phyloP scores from a whole-genome alignment of 1,139 yeast species.

The Debaryomyces psychrophilus region DNA sequence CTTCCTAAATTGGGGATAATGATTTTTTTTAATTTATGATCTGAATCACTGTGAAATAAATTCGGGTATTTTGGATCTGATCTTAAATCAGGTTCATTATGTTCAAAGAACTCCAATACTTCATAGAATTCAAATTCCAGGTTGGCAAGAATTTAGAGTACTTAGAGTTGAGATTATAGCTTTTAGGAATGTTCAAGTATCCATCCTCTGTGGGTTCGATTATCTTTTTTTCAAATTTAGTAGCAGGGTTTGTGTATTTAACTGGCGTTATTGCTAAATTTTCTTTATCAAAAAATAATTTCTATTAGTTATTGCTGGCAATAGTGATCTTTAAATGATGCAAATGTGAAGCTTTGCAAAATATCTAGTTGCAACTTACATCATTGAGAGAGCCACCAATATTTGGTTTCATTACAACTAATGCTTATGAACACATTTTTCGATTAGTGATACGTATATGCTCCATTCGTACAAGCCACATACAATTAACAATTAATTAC shows the following conservation, averaged over 20 bases:
- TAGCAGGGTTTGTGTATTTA: background rate
- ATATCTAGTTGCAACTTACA: background rate
- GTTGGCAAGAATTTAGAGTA: constrained; percentile 55
- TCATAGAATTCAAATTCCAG: constrained; percentile 50
- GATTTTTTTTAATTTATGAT: constrained; percentile 32
- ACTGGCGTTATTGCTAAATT: background rate
- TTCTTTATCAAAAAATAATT: background rate
- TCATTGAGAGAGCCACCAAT: background rate
- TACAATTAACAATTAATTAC: too few species aligned
- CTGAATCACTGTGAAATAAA: constrained; percentile 42
- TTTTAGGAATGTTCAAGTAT: constrained; percentile 31
- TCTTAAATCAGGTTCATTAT: constrained; percentile 54
- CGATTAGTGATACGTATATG: background rate
- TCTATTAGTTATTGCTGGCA: background rate
- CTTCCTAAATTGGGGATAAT: constrained; percentile 67
- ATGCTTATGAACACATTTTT: background rate
- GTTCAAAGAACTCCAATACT: constrained; percentile 51
- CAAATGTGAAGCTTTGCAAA: background rate
- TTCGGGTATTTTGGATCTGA: constrained; percentile 57
- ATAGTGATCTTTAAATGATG: background rate
- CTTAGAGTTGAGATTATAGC: constrained; percentile 33
- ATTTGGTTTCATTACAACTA: background rate
- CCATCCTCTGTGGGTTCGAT: constrained; percentile 22
- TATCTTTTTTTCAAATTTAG: background rate
- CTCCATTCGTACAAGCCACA: background rate